Evolutionary conservation across 306 rosid genomes (phyloP).

Genomic region (Cucurbita pepo): DNA sequence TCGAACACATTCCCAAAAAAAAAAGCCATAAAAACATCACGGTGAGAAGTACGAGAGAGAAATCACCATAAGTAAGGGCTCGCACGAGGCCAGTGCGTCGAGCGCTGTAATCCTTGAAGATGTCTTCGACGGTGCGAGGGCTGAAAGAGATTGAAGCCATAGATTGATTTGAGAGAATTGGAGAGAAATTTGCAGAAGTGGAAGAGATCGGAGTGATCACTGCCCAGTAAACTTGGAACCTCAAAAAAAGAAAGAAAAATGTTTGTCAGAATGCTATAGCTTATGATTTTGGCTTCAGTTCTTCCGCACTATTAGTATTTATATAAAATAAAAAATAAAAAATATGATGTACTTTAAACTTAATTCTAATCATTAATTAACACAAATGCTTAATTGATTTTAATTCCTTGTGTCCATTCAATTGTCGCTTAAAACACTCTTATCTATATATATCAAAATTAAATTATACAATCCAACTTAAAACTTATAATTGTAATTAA

Average conservation of each 20-base stretch:
- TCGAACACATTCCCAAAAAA: background rate
- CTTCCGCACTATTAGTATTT: background rate
- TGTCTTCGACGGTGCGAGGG: conserved; percentile 43
- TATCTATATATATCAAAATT: too few relatives aligned
- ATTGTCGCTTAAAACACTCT: too few relatives aligned
- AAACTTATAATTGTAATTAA: too few relatives aligned
- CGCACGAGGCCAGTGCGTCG: conserved; percentile 37
- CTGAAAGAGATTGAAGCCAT: conserved; percentile 24
- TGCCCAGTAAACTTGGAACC: background rate
- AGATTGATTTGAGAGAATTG: background rate
- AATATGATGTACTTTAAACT: background rate
- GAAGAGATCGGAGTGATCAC: conserved; percentile 9
- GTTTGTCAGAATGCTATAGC: background rate
- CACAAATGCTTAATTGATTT: too few relatives aligned
- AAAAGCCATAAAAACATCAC: background rate
- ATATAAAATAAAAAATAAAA: background rate
- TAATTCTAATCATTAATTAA: background rate
- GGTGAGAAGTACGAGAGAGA: background rate
- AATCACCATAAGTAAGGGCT: conserved; percentile 40
- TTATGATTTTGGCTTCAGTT: background rate
- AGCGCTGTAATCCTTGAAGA: conserved; percentile 49
- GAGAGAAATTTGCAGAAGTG: background rate
- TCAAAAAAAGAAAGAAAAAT: background rate
- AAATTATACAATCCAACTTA: too few relatives aligned
- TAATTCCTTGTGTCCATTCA: too few relatives aligned